Conservation (phyloP, 2,329 filamentous ascomycete genomes). For the Bipolaris sorokiniana region DNA sequence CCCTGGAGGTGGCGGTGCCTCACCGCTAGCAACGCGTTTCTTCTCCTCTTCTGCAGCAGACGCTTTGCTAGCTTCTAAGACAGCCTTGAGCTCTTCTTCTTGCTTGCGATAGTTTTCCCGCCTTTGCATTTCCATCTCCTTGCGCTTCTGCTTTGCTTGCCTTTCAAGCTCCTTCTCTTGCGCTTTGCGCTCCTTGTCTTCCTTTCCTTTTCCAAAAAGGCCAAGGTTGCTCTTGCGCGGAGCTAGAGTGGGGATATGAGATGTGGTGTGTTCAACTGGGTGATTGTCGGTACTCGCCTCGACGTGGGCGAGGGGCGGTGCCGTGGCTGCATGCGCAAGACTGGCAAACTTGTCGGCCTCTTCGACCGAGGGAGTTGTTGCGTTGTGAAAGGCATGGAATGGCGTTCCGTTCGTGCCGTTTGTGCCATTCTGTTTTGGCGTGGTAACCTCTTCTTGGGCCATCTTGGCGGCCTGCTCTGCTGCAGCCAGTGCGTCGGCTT, state of each 20-base stretch:
- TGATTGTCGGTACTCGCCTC: conserved; percentile 36
- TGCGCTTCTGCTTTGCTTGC: conserved; percentile 54
- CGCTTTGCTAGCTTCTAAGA: conserved; percentile 70
- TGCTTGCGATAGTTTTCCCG: conserved; percentile 63
- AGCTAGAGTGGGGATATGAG: conserved; percentile 45
- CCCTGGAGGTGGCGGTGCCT: conserved; percentile 12
- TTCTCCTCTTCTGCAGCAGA: conserved; percentile 59
- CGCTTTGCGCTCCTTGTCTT: conserved; percentile 66
- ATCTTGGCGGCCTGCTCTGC: conserved; percentile 47
- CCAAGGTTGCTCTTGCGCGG: conserved; percentile 41
- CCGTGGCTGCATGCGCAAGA: conserved; percentile 71
- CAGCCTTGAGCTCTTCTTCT: conserved; percentile 68
- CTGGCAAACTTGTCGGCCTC: conserved; percentile 59
- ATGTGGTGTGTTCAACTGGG: conserved; percentile 42
- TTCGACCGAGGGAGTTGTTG: conserved; percentile 52
- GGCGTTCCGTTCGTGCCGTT: conserved; percentile 47
- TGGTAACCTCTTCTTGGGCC: conserved; percentile 64
- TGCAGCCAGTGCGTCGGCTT: conserved; percentile 69
- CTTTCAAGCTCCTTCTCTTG: conserved; percentile 61
- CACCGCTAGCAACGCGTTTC: conserved; percentile 24
- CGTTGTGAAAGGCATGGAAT: conserved; percentile 41
- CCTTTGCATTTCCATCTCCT: conserved; percentile 58
- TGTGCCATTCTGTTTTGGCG: conserved; percentile 55
- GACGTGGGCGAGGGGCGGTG: conserved; percentile 55
- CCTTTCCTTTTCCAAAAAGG: conserved; percentile 67